These are phyloP conservation scores for Cutaneotrichosporon sp. DNA, from an alignment of 1,284 basidiomycete genomes.

Conservation along the genomic window DNA sequence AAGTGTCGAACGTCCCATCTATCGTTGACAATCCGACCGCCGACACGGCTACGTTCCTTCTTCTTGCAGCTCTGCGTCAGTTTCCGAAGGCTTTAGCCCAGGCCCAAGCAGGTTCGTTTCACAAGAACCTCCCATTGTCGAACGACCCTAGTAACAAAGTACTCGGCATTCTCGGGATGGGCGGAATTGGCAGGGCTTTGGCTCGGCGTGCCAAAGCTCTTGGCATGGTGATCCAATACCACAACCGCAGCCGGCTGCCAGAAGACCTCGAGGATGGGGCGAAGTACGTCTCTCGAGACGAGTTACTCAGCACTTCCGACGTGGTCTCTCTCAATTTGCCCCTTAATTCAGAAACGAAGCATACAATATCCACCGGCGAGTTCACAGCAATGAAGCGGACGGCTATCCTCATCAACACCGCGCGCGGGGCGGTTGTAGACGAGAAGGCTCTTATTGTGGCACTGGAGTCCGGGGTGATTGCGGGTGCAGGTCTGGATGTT, in stretches of 20 bases:
- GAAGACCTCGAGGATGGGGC: constrained; percentile 22
- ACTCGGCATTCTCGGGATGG: constrained; percentile 25
- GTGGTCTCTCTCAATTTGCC: constrained; percentile 29
- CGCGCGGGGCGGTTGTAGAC: constrained; percentile 28
- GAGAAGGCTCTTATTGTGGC: constrained; percentile 27
- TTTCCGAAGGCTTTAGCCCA: constrained; percentile 64
- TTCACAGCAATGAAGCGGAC: constrained; percentile 26
- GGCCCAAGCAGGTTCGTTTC: constrained; percentile 56
- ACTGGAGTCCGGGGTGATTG: constrained; percentile 19
- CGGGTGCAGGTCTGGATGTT: constrained; percentile 30
- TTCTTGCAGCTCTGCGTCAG: constrained; percentile 70
- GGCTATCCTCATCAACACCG: constrained; percentile 29
- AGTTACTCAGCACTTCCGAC: constrained; percentile 32
- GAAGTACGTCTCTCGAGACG: constrained; percentile 31
- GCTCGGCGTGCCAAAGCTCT: constrained; percentile 19
- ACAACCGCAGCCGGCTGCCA: constrained; percentile 58
- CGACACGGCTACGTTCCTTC: constrained; percentile 74
- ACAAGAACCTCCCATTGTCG: constrained; percentile 40
- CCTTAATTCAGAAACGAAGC: constrained; percentile 20
- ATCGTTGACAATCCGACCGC: constrained; percentile 84
- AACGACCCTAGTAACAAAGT: constrained; percentile 17
- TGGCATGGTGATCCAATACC: constrained; percentile 51
- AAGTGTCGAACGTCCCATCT: constrained; percentile 74
- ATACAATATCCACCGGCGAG: constrained; percentile 16
- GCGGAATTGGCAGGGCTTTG: constrained; percentile 22